Base-by-base conservation (phyloP, 2,329 filamentous ascomycete species). In the Coccinonectria pachysandricola region DNA sequence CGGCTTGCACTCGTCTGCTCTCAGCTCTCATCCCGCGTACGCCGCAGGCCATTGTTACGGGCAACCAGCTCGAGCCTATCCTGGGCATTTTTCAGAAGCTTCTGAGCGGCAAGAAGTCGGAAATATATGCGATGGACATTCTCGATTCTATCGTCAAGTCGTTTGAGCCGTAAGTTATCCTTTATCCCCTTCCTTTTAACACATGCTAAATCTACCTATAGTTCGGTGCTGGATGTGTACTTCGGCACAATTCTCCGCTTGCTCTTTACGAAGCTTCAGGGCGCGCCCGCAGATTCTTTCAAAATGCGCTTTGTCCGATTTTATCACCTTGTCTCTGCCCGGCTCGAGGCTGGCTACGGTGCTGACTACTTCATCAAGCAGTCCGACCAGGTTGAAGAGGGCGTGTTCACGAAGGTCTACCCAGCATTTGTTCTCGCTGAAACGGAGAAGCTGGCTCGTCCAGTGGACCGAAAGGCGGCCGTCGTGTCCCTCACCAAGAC, bases 31-130 rank as follows among this genome's bases (percentile, higher is more conserved):
- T 96, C 40, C 77, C 83, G 10, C 79, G 82, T 40, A 81, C 79
- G 14, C 69, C 78, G 4, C 63, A 75, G 31, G 68, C 75, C 21
- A 86, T 98, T 42, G 61, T 82, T 11, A 68, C 74, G 13, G 77
- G 81, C 46, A 81, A 87, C 43, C 85, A 95, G 53, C 56, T 95
- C 20, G 84, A 92, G 50, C 75, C 82, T 4, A 75, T 96, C 24
- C 68, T 98, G n/a, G 84, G 86, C 31, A 91, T 98, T 37, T 98
- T 96, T 66, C 88, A 96, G 53, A 87, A 84, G 46, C 70, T 98
- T 8, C 65, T 95, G 21, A 68, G 71, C 3, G 76, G 72, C 40
- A 94, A 91, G 58, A 77, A 79, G 34, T 87, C 87, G 24, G 91
- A 98, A 51, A 65, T 73, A 12, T 78, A 87, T 46, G 84, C 79